Conservation (phyloP, 75 land plant genomes). For the Pinus albicaulis region DNA sequence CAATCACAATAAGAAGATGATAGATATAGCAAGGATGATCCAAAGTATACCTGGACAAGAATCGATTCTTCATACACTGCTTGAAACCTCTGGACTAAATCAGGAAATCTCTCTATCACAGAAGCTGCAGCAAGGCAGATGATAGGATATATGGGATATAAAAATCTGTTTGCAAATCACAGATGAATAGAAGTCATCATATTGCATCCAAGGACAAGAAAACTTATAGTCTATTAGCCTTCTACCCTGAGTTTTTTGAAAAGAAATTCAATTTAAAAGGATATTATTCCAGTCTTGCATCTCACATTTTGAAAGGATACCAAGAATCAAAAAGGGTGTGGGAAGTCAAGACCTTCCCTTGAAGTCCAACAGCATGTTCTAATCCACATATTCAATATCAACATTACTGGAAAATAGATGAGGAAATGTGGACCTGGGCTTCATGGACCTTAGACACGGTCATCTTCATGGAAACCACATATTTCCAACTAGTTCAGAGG, state of each 20-base stretch:
- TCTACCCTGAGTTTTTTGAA: background rate
- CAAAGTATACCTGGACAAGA: background rate
- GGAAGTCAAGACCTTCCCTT: too few relatives aligned
- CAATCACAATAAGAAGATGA: background rate
- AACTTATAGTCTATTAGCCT: background rate
- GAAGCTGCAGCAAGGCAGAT: conserved; percentile 96
- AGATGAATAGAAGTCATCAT: background rate
- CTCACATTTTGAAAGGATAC: too few relatives aligned
- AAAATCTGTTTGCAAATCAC: conserved; percentile 60
- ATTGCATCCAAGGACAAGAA: background rate
- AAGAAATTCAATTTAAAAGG: too few relatives aligned
- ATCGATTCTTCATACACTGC: conserved; percentile 2
- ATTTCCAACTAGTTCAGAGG: too few relatives aligned
- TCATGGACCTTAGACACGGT: too few relatives aligned
- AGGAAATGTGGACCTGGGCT: too few relatives aligned
- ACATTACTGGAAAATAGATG: too few relatives aligned
- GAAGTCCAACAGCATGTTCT: too few relatives aligned
- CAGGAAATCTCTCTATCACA: conserved; percentile 87
- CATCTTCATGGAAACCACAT: too few relatives aligned
- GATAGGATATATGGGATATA: conserved; percentile 96
- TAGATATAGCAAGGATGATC: background rate
- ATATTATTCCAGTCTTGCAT: too few relatives aligned
- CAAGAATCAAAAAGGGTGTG: too few relatives aligned
- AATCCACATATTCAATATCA: too few relatives aligned
- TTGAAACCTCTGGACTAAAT: conserved; percentile 55